These are phyloP conservation scores for Keithomyces neogunnii DNA, from an alignment of 2,329 filamentous ascomycete genomes.

Conservation along the genomic window DNA sequence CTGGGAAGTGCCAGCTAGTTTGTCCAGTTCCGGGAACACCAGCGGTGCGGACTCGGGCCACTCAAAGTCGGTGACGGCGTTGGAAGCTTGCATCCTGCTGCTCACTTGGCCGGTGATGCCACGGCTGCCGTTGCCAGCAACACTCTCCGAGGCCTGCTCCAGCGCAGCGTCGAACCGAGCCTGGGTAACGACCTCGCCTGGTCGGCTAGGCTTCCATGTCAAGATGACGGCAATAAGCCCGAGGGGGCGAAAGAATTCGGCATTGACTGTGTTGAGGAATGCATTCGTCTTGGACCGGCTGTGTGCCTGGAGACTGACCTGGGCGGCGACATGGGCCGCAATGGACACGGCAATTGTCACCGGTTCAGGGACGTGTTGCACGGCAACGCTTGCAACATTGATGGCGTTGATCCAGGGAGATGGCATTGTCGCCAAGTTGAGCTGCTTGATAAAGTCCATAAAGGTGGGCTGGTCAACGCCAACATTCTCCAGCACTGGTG, in stretches of 20 bases:
- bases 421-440: slow-evolving; percentile 31
- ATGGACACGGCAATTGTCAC: slow-evolving; percentile 33
- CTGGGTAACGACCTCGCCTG: slow-evolving; percentile 15
- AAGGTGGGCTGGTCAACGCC: slow-evolving; percentile 41
- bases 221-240: slow-evolving; percentile 44
- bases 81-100: slow-evolving; percentile 24
- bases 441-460: slow-evolving; percentile 36
- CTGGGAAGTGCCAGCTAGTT: background rate
- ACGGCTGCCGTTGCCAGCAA: background rate
- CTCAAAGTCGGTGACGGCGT: slow-evolving; percentile 27
- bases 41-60: slow-evolving; percentile 38
- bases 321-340: slow-evolving; percentile 32
- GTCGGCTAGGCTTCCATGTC: slow-evolving; percentile 37
- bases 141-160: slow-evolving; percentile 7
- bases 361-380: slow-evolving; percentile 27
- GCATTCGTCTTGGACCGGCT: slow-evolving; percentile 35
- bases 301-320: slow-evolving; percentile 31
- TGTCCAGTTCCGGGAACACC: slow-evolving; percentile 36
- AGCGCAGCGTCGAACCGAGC: slow-evolving; percentile 23
- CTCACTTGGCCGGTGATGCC: background rate
- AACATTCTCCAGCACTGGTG: slow-evolving; percentile 34
- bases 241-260: slow-evolving; percentile 46
- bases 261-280: slow-evolving; percentile 48
- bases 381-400: slow-evolving; percentile 31
- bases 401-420: slow-evolving; percentile 28